A percentile compares a stretch with the other conserved stretches of the same genome.
Conservation (phyloP, 1,284 basidiomycete species). For the Meripilus lineatus region DNA sequence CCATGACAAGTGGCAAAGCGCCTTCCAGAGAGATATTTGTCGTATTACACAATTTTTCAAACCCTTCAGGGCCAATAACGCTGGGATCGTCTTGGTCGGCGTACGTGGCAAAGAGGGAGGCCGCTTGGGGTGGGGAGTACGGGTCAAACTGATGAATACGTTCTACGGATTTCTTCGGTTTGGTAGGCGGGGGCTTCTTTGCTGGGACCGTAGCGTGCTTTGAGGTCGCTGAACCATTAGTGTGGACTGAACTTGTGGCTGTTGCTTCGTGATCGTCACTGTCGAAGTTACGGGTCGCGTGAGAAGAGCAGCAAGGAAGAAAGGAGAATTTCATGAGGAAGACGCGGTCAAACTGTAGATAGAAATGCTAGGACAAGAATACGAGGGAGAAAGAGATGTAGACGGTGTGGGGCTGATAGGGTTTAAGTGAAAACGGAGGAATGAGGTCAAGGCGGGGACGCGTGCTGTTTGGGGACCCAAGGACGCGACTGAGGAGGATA, state of each 20-base stretch:
- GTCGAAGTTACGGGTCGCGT: conserved; percentile 1
- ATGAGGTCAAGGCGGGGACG: background rate
- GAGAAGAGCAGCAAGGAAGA: conserved; percentile 12
- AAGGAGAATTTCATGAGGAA: conserved; percentile 14
- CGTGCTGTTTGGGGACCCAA: background rate
- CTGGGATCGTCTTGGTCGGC: conserved; percentile 53
- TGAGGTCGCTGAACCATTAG: conserved; percentile 1
- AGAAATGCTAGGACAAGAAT: background rate
- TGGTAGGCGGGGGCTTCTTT: conserved; percentile 10
- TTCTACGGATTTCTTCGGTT: conserved; percentile 25
- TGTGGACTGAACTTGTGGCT: background rate
- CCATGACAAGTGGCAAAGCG: conserved; percentile 59
- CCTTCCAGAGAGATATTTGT: conserved; percentile 66
- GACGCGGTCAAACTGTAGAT: too few relatives aligned
- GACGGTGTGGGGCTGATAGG: background rate
- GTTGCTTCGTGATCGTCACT: conserved; percentile 8
- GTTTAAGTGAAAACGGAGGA: too few relatives aligned
- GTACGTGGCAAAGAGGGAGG: conserved; percentile 56
- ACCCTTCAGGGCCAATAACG: conserved; percentile 62
- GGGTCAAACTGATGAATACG: too few relatives aligned
- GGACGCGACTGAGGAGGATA: too few relatives aligned
- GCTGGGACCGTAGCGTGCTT: conserved; percentile 2
- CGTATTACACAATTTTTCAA: conserved; percentile 61
- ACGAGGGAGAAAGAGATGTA: background rate
- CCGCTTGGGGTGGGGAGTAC: conserved; percentile 46